Evolutionary conservation across 202 grass and related monocot species (phyloP).

Genomic region (Panicum virgatum): DNA sequence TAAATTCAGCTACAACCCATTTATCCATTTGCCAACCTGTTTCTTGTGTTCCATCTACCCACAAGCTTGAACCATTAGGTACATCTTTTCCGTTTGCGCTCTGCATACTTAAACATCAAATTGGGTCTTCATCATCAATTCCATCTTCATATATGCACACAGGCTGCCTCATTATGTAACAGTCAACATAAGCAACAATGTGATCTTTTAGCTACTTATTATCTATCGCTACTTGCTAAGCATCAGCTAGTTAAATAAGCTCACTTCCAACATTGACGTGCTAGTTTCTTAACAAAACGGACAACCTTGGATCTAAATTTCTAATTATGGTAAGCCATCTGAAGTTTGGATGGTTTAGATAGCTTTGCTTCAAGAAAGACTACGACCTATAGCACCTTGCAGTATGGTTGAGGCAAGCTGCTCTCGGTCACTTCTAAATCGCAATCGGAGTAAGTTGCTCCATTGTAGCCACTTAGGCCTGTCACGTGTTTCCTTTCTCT

Average conservation of each 20-base stretch:
- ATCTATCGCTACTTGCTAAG: neutral
- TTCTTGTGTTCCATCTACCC: neutral
- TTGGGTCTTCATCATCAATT: neutral
- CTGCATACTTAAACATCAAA: neutral
- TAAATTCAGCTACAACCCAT: neutral
- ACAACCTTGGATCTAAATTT: neutral
- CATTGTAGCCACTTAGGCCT: neutral
- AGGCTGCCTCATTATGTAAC: neutral
- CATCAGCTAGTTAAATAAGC: neutral
- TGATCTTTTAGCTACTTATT: neutral
- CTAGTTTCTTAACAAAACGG: neutral
- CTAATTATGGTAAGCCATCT: neutral
- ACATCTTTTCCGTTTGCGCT: neutral
- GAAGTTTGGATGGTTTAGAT: neutral
- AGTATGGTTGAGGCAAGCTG: neutral
- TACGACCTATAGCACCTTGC: neutral
- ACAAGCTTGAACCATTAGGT: neutral
- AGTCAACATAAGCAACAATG: neutral
- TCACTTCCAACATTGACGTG: neutral
- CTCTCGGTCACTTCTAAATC: neutral
- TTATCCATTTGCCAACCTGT: neutral
- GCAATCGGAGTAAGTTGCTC: neutral
- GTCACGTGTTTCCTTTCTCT: neutral
- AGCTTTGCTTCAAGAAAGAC: neutral
- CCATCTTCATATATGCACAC: neutral